These are phyloP conservation scores for Candida palmyrensis DNA, from an alignment of 805 yeast species.

Conservation along the genomic window DNA sequence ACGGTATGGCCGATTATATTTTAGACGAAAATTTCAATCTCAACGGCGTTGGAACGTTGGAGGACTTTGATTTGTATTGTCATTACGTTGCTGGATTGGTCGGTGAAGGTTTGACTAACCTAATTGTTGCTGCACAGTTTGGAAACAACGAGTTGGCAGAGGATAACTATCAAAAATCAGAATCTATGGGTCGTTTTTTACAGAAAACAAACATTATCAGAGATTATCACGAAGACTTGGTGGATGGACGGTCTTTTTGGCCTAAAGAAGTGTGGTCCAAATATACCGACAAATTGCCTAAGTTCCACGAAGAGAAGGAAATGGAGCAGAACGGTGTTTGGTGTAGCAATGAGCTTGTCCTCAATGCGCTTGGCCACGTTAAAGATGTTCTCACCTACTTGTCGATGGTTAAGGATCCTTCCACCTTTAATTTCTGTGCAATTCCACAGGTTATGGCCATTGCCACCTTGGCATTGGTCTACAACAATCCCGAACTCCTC, in stretches of 20 bases:
- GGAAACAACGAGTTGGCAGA: slow-evolving; percentile 46
- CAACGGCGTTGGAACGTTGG: slow-evolving; percentile 71
- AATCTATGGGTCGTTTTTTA: slow-evolving; percentile 90
- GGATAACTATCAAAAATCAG: slow-evolving; percentile 54
- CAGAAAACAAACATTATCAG: slow-evolving; percentile 96
- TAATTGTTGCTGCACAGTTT: slow-evolving; percentile 72
- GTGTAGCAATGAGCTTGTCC: slow-evolving; percentile 78
- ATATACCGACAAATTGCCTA: slow-evolving; percentile 60
- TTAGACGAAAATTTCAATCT: slow-evolving; percentile 70
- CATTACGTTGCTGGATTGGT: slow-evolving; percentile 97
- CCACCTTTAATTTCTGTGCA: slow-evolving; percentile 87
- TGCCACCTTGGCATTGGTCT: slow-evolving; percentile 84
- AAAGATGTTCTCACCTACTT: slow-evolving; percentile 72
- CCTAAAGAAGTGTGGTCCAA: slow-evolving; percentile 91
- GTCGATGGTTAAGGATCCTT: slow-evolving; percentile 71
- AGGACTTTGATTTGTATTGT: slow-evolving; percentile 88
- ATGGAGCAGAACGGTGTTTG: slow-evolving; percentile 55
- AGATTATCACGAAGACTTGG: slow-evolving; percentile 88
- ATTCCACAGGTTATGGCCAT: slow-evolving; percentile 99
- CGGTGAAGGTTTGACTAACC: slow-evolving; percentile 89
- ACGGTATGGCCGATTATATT: slow-evolving; percentile 96
- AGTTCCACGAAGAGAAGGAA: slow-evolving; percentile 41
- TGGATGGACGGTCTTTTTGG: slow-evolving; percentile 93
- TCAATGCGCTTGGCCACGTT: slow-evolving; percentile 74
- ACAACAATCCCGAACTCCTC: slow-evolving; percentile 73